Conservation (phyloP, 441 rosid species). For the Hura crepitans region DNA sequence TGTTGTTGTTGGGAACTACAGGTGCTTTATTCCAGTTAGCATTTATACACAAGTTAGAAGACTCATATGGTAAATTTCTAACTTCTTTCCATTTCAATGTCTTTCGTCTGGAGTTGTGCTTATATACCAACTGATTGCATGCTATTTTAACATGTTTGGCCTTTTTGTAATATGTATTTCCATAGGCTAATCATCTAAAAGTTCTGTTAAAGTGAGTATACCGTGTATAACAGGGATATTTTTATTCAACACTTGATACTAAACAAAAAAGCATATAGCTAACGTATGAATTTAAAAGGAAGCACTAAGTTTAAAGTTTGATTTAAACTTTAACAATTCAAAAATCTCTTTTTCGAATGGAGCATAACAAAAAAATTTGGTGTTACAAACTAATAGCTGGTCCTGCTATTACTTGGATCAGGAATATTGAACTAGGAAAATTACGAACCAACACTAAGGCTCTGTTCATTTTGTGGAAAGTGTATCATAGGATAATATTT, state of each 20-base stretch:
- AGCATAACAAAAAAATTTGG: background rate
- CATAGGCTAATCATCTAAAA: background rate
- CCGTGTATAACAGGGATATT: background rate
- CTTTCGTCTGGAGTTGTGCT: background rate
- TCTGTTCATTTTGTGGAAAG: background rate
- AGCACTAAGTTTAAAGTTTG: background rate
- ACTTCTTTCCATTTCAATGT: background rate
- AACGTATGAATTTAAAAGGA: background rate
- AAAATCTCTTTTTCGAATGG: background rate
- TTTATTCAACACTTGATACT: background rate
- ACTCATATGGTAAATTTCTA: slow-evolving; percentile 49
- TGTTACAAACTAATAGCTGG: background rate
- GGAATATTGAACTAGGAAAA: background rate
- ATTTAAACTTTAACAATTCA: background rate
- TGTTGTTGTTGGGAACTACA: slow-evolving; percentile 34
- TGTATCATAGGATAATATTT: background rate
- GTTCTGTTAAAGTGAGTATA: background rate
- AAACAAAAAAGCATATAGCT: background rate
- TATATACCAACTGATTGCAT: background rate
- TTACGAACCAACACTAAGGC: background rate
- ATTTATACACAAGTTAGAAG: slow-evolving; percentile 62
- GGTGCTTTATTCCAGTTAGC: slow-evolving; percentile 85
- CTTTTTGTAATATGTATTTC: background rate
- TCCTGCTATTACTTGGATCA: background rate
- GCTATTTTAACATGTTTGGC: background rate